phyloP scores from a whole-genome alignment of 2,329 filamentous ascomycete genomes.

The Epichloe festucae region DNA sequence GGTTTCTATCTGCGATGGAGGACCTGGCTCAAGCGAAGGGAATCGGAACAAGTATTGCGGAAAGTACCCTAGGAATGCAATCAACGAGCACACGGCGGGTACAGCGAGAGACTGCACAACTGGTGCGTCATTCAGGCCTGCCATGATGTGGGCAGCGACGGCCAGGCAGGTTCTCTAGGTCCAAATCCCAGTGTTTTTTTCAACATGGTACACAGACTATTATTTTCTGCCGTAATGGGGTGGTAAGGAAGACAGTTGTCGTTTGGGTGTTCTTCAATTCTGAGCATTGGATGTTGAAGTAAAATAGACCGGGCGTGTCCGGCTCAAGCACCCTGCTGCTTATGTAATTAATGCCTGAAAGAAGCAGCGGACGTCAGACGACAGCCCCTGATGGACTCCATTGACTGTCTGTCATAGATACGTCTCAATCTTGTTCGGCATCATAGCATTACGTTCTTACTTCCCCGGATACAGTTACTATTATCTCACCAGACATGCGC shows the following conservation, averaged over 20 bases:
- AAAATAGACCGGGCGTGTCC: no score
- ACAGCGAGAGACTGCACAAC: conserved; percentile 46
- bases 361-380: neutral
- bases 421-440: no score
- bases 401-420: no score
- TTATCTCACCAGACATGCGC: neutral
- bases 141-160: conserved; percentile 18
- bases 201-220: neutral
- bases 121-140: conserved; percentile 28
- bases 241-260: no score
- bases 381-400: neutral
- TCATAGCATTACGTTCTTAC: neutral
- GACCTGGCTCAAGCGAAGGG: conserved; percentile 42
- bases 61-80: conserved; percentile 56
- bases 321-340: neutral
- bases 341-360: neutral
- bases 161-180: neutral
- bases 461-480: neutral
- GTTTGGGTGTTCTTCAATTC: no score
- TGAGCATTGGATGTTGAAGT: neutral
- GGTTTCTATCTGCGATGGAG: conserved; percentile 42
- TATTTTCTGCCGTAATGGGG: no score
- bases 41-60: conserved; percentile 59
- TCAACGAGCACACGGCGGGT: conserved; percentile 53
- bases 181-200: no score